Base-by-base conservation (phyloP, 2,329 filamentous ascomycete genomes). In the Alternaria postmessia region DNA sequence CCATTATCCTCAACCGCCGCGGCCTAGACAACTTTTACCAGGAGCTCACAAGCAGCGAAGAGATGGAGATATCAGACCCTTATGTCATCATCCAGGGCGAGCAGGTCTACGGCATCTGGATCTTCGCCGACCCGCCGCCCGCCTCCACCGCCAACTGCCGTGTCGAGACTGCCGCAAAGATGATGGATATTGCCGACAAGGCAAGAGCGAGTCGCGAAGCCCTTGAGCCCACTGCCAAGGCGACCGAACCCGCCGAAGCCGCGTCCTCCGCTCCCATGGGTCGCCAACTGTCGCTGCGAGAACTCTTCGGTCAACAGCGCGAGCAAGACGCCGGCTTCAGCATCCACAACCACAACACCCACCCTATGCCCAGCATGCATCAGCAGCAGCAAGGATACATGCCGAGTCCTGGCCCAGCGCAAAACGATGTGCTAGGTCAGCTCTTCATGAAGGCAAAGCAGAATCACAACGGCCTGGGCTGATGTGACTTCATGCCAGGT, bases 41-140 rank as follows among this genome's bases (percentile, higher is more conserved):
- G 43, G 81, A 83, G 54, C 71, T 84, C 48, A 72, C 70, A 11
- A 80, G 73, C 42, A 74, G 73, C 8, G 80, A 82, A 4, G 76
- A 81, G 32, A 78, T 84, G 48, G 80, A 85, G 62, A 73, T 83
- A 42, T 80, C 72, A 69, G 85, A 87, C 9, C 84, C 87, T 61
- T 89, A 86, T 66, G 82, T 89, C 44, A 89, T 89, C 57, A 75
- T 89, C 18, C 80, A 81, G 46, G 78, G 77, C 53, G 71, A 75
- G 51, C 65, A 80, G 49, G 84, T 88, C 57, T 87, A 86, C 72
- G 88, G 88, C 7, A 75, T 90, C 12, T 89, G 87, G 87, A 87
- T 90, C 57, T 89, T 87, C 72, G 83, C 83, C n/a, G 87, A 89
- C 67, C 81, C 82, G 1, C 76, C 81, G n/a, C 82, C 83, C 3